Percentiles rank a stretch among this genome's conserved stretches.
Conservation (phyloP, 768 basidiomycete species). For the Lentinula sp. region DNA sequence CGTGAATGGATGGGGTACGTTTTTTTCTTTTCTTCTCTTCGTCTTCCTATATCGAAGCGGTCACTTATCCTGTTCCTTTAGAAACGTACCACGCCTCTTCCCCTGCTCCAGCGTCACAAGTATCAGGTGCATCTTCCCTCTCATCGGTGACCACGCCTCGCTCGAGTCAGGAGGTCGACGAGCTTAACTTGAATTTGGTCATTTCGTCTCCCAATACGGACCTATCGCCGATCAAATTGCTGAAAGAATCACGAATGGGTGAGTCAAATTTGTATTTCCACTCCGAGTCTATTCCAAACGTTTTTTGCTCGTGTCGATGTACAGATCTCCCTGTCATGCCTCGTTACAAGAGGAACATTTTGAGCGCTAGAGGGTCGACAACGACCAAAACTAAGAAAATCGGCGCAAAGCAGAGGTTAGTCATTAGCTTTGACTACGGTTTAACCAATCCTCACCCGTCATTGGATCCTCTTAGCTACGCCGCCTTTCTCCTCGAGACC, state of each 20-base stretch:
- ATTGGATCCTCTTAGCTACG: background rate
- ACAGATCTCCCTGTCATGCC: constrained; percentile 2
- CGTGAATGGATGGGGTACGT: constrained; percentile 63
- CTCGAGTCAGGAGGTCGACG: constrained; percentile 34
- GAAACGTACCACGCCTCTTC: constrained; percentile 33
- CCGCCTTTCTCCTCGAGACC: background rate
- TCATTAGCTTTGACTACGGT: background rate
- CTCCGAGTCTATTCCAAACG: background rate
- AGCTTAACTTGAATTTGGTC: constrained; percentile 30
- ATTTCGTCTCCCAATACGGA: constrained; percentile 47
- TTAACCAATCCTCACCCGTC: background rate
- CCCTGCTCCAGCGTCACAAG: constrained; percentile 15
- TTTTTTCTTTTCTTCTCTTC: background rate
- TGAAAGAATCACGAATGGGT: constrained; percentile 49
- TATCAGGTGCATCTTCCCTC: constrained; percentile 7
- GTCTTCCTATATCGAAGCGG: background rate
- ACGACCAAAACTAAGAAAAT: background rate
- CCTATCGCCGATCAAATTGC: constrained; percentile 28
- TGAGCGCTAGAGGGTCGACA: background rate
- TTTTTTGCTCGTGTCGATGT: background rate
- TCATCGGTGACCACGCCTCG: constrained; percentile 19
- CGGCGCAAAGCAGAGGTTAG: constrained; percentile 3
- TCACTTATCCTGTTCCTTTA: background rate
- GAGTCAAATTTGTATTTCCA: constrained; percentile 5
- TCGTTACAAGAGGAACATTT: background rate